Evolutionary conservation across 2,329 filamentous ascomycete genomes (phyloP), one percentile per base, ranked within the genome.

Genomic region (Pezicula radicicola): DNA sequence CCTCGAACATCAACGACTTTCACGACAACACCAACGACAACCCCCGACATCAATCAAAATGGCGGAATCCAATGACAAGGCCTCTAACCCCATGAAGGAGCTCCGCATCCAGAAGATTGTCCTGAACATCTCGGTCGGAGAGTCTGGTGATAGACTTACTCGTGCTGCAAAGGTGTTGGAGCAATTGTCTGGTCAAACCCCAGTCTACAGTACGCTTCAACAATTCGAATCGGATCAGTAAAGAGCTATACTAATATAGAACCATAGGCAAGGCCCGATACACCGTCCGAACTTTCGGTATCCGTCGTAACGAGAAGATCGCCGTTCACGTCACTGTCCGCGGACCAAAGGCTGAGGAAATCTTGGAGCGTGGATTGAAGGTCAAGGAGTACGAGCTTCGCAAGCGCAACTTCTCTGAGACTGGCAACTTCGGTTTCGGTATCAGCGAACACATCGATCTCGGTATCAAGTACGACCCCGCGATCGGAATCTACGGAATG

Each of bases 221-320:
- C 21, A 37, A 36, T 21, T 42, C 37, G n/a, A 49, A 63, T 55
- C 43, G 10, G 3, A 33, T 12, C 43, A 55, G 54, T 48, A 44
- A 54, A 49, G 52, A 44, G 12, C 13, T 21, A 12, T 13, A 46
- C 56, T 63, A 56, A 65, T 45, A 21, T 33, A 28, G 50, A 21
- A 48, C 47, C 21, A 51, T 70, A 92, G 89, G 89, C 91, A 99
- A 99, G 89, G 94, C 94, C 77, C 91, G 94, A 74, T 99, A 97
- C 88, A 99, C 94, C 68, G 94, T 99, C 85, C 93, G 94, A 83
- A 97, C 93, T 74, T 99, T 99, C 80, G 94, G 94, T 88, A 99
- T 99, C 86, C 93, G 94, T 77, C 93, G 94, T 91, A 99, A 99
- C 89, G 94, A 99, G 79, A 97, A 97, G 89, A 99, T 99, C 73